phyloP scores from a whole-genome alignment of 768 basidiomycete species.

The Arthromyces matolae region DNA sequence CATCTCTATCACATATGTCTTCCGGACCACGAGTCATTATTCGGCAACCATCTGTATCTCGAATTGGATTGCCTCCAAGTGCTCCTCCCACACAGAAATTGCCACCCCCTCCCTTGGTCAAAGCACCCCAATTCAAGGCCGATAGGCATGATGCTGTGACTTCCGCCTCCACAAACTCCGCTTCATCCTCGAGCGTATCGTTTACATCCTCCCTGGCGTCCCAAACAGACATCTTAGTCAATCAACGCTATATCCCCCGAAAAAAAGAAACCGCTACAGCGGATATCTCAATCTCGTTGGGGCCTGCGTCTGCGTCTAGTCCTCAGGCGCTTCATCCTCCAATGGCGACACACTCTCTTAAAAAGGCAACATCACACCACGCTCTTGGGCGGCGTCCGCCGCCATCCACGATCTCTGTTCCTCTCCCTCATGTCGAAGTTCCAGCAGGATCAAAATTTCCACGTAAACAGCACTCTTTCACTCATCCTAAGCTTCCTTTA shows the following conservation, averaged over 20 bases:
- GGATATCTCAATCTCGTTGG: constrained; percentile 19
- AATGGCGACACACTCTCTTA: constrained; percentile 34
- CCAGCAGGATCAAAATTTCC: constrained; percentile 30
- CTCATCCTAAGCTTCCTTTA: constrained; percentile 52
- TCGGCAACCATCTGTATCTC: constrained; percentile 42
- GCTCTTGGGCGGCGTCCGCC: constrained; percentile 39
- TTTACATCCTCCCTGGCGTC: constrained; percentile 39
- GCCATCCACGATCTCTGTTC: constrained; percentile 22
- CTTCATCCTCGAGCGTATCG: constrained; percentile 38
- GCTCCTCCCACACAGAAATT: constrained; percentile 48
- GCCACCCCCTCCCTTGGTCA: constrained; percentile 39
- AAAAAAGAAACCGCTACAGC: constrained; percentile 25
- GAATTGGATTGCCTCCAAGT: constrained; percentile 39
- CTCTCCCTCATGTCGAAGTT: constrained; percentile 27
- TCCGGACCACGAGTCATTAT: constrained; percentile 31
- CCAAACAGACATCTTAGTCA: constrained; percentile 23
- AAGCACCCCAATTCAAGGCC: constrained; percentile 7
- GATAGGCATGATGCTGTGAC: constrained; percentile 14
- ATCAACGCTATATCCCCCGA: constrained; percentile 25
- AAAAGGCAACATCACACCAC: constrained; percentile 56
- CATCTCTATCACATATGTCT: constrained; percentile 16
- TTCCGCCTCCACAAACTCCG: constrained; percentile 21
- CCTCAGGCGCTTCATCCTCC: constrained; percentile 16
- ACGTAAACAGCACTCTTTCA: constrained; percentile 62
- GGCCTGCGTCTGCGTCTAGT: background rate